These are phyloP conservation scores for Vigna angularis DNA, from an alignment of 306 rosid species.

Conservation along the genomic window DNA sequence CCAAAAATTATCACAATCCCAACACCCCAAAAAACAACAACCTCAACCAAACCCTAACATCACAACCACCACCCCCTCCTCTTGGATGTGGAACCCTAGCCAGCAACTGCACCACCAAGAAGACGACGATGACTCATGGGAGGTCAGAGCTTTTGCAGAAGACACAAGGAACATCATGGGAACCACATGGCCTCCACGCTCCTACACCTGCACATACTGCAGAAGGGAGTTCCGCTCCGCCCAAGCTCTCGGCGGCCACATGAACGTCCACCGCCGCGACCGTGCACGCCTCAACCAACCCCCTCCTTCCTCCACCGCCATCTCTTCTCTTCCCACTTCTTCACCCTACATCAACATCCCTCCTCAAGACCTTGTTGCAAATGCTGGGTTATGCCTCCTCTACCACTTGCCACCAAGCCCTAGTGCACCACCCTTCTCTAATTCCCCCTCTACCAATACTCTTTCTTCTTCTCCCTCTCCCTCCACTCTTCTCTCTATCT, in stretches of 20 bases:
- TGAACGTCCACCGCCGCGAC: conserved; percentile 99
- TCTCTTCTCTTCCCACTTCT: background rate
- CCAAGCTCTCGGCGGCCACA: conserved; percentile 97
- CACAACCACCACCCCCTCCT: background rate
- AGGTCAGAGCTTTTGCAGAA: conserved; percentile 87
- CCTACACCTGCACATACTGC: conserved; percentile 88
- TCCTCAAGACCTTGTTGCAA: conserved; percentile 59
- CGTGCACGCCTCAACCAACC: conserved; percentile 86
- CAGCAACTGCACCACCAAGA: conserved; percentile 19
- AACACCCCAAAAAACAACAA: conserved; percentile 45
- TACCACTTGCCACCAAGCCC: conserved; percentile 82
- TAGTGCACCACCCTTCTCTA: conserved; percentile 37
- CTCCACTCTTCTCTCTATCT: conserved; percentile 67
- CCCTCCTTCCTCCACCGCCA: conserved; percentile 16
- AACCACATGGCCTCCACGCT: conserved; percentile 95
- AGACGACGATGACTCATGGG: conserved; percentile 91
- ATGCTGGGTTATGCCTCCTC: conserved; percentile 68
- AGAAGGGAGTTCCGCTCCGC: conserved; percentile 89
- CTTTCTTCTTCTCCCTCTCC: conserved; percentile 45
- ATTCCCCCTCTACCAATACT: background rate
- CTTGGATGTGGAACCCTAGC: conserved; percentile 85
- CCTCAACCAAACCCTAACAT: conserved; percentile 59
- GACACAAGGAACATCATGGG: conserved; percentile 83
- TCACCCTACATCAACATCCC: conserved; percentile 60
- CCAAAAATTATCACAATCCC: conserved; percentile 53